These are phyloP conservation scores for Fraxinus albicans DNA, from an alignment of 305 asterid genomes.

Conservation along the genomic window DNA sequence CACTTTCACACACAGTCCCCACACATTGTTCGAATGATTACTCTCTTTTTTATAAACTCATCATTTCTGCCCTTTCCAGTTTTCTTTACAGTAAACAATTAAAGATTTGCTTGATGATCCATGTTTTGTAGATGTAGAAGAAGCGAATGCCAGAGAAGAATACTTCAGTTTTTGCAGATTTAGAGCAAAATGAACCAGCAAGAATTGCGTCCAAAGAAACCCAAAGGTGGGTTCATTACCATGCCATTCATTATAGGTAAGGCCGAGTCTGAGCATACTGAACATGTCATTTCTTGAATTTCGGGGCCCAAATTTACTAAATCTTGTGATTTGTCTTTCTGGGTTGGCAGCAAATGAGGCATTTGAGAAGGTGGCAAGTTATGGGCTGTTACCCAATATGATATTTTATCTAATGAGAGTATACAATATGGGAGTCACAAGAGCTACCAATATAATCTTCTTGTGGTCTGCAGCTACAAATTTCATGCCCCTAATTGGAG, in stretches of 20 bases:
- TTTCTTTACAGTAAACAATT: neutral
- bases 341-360: constrained; percentile 35
- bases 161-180: neutral
- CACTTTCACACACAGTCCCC: neutral
- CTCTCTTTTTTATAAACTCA: neutral
- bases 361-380: constrained; percentile 37
- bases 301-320: neutral
- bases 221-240: constrained; percentile 43
- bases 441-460: constrained; percentile 27
- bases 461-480: constrained; percentile 46
- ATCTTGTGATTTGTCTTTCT: constrained; percentile 3
- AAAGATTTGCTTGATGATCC: neutral
- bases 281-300: neutral
- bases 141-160: constrained; percentile 12
- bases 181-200: constrained; percentile 1
- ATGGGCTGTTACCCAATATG: constrained; percentile 37
- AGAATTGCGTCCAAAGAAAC: constrained; percentile 19
- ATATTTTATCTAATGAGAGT: constrained; percentile 33
- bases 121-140: neutral
- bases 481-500: constrained; percentile 53
- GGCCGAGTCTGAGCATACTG: neutral
- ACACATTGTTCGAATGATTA: neutral
- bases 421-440: constrained; percentile 30
- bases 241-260: constrained; percentile 52
- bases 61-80: constrained; percentile 14